Evolutionary conservation across 208 protist genomes (phyloP).

Genomic region (Wallacemonas sp.): DNA sequence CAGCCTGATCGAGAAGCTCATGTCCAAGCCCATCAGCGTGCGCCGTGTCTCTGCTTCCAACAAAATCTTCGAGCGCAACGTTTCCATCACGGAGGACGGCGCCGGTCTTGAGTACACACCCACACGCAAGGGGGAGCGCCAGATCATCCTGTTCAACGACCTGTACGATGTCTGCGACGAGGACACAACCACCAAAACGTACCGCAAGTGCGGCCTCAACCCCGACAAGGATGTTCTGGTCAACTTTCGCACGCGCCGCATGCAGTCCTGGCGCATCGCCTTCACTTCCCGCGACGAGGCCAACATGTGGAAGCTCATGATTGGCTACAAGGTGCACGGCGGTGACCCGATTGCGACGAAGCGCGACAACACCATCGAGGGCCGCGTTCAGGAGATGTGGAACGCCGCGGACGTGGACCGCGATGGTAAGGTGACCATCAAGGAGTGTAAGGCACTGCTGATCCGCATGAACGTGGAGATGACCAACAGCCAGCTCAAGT

Average conservation of each 20-base stretch:
- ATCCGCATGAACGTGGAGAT: conserved; percentile 51
- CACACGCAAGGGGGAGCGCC: conserved; percentile 36
- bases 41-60: conserved; percentile 28
- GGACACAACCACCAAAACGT: conserved; percentile 41
- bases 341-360: conserved; percentile 9
- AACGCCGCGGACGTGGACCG: conserved; percentile 45
- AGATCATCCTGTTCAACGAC: conserved; percentile 51
- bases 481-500: conserved; percentile 19
- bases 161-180: conserved; percentile 48
- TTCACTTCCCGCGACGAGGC: conserved; percentile 32
- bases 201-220: conserved; percentile 39
- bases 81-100: conserved; percentile 37
- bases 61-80: conserved; percentile 18
- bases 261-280: conserved; percentile 31
- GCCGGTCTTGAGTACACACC: conserved; percentile 54
- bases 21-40: conserved; percentile 15
- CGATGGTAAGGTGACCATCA: conserved; percentile 43
- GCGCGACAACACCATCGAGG: conserved; percentile 26
- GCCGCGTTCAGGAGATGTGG: conserved; percentile 46
- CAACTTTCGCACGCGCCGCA: conserved; percentile 41
- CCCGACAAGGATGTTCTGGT: conserved; percentile 42
- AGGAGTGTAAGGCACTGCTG: conserved; percentile 55
- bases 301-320: conserved; percentile 39
- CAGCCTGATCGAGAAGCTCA: conserved; percentile 22
- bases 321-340: conserved; percentile 33